Conservation (phyloP, 768 basidiomycete genomes). For the Leccinum disarticulatum region DNA sequence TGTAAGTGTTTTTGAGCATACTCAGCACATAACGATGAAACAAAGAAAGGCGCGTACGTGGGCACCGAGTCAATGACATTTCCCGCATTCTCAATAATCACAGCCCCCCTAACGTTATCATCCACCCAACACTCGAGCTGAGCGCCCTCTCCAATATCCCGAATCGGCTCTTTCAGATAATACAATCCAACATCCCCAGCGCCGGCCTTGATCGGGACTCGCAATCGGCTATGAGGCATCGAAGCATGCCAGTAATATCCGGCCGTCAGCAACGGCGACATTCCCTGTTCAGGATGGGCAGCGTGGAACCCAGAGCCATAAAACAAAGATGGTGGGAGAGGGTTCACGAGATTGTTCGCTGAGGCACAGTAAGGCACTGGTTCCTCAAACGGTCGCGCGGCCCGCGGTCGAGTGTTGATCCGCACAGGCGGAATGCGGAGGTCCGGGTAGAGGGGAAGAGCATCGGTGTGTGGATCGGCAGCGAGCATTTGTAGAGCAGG, state of each 20-base stretch:
- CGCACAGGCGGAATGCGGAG: slow-evolving; percentile 64
- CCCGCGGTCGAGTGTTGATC: slow-evolving; percentile 64
- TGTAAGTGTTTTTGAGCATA: slow-evolving; percentile 31
- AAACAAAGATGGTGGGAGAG: slow-evolving; percentile 88
- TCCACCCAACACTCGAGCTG: slow-evolving; percentile 95
- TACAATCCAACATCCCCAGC: slow-evolving; percentile 94
- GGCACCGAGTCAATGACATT: slow-evolving; percentile 61
- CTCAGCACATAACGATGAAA: background rate
- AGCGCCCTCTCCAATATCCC: slow-evolving; percentile 58
- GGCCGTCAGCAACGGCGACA: slow-evolving; percentile 50
- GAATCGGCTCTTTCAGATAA: slow-evolving; percentile 73
- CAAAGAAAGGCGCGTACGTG: slow-evolving; percentile 50
- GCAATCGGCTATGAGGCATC: slow-evolving; percentile 74
- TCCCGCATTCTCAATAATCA: slow-evolving; percentile 74
- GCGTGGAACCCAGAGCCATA: slow-evolving; percentile 90
- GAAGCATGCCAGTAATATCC: slow-evolving; percentile 94
- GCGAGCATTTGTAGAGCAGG: slow-evolving; percentile 9
- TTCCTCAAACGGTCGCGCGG: slow-evolving; percentile 67
- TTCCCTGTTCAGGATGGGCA: slow-evolving; percentile 60
- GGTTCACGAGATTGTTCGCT: slow-evolving; percentile 98
- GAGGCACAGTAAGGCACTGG: slow-evolving; percentile 89
- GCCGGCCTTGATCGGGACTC: slow-evolving; percentile 80
- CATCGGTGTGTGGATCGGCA: slow-evolving; percentile 15
- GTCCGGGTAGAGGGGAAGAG: slow-evolving; percentile 27
- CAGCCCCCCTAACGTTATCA: slow-evolving; percentile 83